Base-by-base conservation (phyloP, 148 eudicot genomes). In the Cornus kousa region DNA sequence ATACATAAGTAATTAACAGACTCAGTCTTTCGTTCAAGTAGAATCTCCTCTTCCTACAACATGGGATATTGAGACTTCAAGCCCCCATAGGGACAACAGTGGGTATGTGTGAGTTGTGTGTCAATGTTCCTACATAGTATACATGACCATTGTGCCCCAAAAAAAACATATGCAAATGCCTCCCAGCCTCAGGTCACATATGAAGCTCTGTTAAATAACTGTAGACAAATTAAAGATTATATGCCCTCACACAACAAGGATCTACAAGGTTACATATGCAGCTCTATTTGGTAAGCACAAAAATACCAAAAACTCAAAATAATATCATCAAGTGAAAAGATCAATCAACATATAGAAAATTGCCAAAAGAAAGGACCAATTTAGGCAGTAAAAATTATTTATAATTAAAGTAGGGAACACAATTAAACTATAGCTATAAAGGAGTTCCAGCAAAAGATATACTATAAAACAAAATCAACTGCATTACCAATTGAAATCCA, bases 381-480 rank as follows among this genome's bases (percentile, higher is more conserved):
- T 9, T 46, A 39, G 74, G 9, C 53, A 70, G 55, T 28, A 3
- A 46, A 46, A 7, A 72, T 7, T 28, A 48, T 17, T 13, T 3
- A 46, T 23, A 48, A 2, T 72, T 13, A 72, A 72, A 67, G 37
- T 46, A 17, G 28, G 14, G 48, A 76, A 20, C 57, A 31, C 40
- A 67, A 19, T 22, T 67, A 67, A 76, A 46, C 19, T 31, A 40
- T 33, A 39, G 70, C 60, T 75, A 75, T 37, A 50, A 24, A 39
- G 31, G 17, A 23, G 28, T 74, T 60, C 69, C 9, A 62, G 46
- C 24, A 32, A 57, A 62, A 13, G 9, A 74, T 37, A 43, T 0
- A 28, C 28, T 28, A 5, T 35, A 67, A 12, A 60, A 9, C 19
- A 75, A 39, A 23, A 40, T 31, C 78, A 43, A 66, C 9, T 16